These are phyloP conservation scores for Irpex rosettiformis DNA, from an alignment of 1,284 basidiomycete genomes.

Conservation along the genomic window DNA sequence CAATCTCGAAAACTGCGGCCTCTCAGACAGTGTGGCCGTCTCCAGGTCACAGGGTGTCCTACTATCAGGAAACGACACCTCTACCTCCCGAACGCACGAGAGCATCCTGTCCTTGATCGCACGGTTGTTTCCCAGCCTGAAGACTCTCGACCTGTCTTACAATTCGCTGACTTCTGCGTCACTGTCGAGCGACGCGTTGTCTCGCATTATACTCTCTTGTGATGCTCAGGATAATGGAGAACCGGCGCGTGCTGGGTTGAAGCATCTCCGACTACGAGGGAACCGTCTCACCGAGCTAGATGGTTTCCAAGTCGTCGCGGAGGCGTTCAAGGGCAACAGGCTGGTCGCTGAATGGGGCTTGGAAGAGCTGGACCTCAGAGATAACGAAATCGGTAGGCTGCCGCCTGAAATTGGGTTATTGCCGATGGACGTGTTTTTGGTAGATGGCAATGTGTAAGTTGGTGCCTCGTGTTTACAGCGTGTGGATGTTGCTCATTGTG, in stretches of 20 bases:
- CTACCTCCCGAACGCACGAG: slow-evolving; percentile 43
- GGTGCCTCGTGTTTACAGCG: not conserved
- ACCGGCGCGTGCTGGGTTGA: slow-evolving; percentile 42
- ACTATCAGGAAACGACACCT: slow-evolving; percentile 26
- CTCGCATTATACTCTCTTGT: slow-evolving; percentile 42
- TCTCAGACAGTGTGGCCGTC: slow-evolving; percentile 53
- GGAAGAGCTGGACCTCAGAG: slow-evolving; percentile 75
- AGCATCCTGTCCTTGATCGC: slow-evolving; percentile 54
- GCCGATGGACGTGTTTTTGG: slow-evolving; percentile 73
- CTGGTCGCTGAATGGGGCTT: slow-evolving; percentile 64
- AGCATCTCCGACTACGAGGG: slow-evolving; percentile 61
- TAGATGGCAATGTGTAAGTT: slow-evolving; percentile 80
- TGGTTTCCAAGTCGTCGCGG: slow-evolving; percentile 56
- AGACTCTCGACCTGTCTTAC: slow-evolving; percentile 69
- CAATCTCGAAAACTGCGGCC: slow-evolving; percentile 63
- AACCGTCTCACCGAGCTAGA: slow-evolving; percentile 60
- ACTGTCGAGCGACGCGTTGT: slow-evolving; percentile 43
- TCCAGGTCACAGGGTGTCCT: slow-evolving; percentile 26
- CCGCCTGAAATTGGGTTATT: slow-evolving; percentile 67
- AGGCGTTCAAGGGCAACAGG: slow-evolving; percentile 60
- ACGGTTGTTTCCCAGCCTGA: slow-evolving; percentile 64
- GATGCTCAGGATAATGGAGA: slow-evolving; percentile 3
- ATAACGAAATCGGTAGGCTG: slow-evolving; percentile 71
- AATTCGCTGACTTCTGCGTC: slow-evolving; percentile 57
- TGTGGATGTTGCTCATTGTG: not conserved